A percentile compares a stretch with the other conserved stretches of the same genome.
These are phyloP conservation scores for Cornus kousa DNA, from an alignment of 148 eudicot species.

Conservation along the genomic window DNA sequence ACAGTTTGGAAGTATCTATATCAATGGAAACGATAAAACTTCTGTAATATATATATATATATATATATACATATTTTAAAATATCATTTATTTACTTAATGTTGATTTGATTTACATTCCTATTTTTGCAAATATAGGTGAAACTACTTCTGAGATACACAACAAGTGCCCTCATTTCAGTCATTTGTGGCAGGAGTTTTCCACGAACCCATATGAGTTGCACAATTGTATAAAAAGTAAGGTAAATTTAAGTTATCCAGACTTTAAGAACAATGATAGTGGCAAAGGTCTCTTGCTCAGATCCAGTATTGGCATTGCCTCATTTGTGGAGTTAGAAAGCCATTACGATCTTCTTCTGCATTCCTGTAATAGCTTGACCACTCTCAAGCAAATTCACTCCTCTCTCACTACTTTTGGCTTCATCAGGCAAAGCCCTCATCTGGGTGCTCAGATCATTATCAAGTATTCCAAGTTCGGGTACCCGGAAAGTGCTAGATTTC, in stretches of 20 bases:
- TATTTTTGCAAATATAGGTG: constrained; percentile 25
- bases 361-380: not conserved
- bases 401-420: constrained; percentile 18
- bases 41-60: not conserved
- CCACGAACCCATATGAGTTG: constrained; percentile 70
- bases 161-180: constrained; percentile 41
- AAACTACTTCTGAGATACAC: constrained; percentile 27
- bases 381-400: constrained; percentile 21
- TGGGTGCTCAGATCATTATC: constrained; percentile 16
- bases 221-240: constrained; percentile 47
- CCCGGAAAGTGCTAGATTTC: constrained; percentile 6
- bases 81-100: not conserved
- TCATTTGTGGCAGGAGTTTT: constrained; percentile 68
- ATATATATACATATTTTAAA: not conserved
- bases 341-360: constrained; percentile 13
- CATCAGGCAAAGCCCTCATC: constrained; percentile 18
- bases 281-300: constrained; percentile 69
- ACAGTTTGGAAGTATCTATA: not conserved
- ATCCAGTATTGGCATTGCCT: not conserved
- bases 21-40: not conserved
- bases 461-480: constrained; percentile 12
- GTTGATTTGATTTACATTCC: not conserved
- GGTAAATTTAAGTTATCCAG: constrained; percentile 44
- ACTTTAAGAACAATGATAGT: constrained; percentile 61
- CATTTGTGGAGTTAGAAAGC: constrained; percentile 13